Percentiles rank a stretch among this genome's conserved stretches.
These are phyloP conservation scores for Suhomyces sp. DNA, from an alignment of 805 yeast species.

Conservation along the genomic window DNA sequence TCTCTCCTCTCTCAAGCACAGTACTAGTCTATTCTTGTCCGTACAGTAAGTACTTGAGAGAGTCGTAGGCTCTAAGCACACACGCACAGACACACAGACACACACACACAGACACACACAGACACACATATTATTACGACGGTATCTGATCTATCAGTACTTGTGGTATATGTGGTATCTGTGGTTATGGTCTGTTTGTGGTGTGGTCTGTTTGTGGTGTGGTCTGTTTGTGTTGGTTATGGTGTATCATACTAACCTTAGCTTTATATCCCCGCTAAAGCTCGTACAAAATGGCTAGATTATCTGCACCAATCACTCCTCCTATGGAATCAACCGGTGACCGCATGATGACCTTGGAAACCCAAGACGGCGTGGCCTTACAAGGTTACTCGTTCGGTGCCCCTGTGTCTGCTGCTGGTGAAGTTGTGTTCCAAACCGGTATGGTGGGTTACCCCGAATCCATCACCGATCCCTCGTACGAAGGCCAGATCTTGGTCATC, in stretches of 20 bases:
- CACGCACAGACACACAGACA: too few species aligned
- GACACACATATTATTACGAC: too few species aligned
- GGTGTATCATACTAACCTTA: not conserved
- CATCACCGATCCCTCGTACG: slow-evolving; percentile 96
- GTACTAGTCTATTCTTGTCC: not conserved
- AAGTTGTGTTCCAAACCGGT: slow-evolving; percentile 98
- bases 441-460: slow-evolving; percentile 99
- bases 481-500: slow-evolving; percentile 94
- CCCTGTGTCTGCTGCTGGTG: slow-evolving; percentile 85
- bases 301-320: slow-evolving; percentile 84
- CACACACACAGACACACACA: too few species aligned
- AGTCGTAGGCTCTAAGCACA: not conserved
- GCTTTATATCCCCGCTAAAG: slow-evolving; percentile 2
- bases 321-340: slow-evolving; percentile 83
- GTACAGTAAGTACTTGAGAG: slow-evolving; percentile 8
- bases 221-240: too few species aligned
- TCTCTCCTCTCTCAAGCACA: slow-evolving; percentile 32
- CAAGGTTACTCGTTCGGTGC: slow-evolving; percentile 99
- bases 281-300: slow-evolving; percentile 20
- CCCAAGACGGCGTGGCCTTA: slow-evolving; percentile 78
- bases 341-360: slow-evolving; percentile 81
- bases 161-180: too few species aligned
- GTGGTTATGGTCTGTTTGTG: too few species aligned
- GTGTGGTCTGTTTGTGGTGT: too few species aligned
- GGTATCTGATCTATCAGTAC: too few species aligned